These are phyloP conservation scores for Debaryomyces maramus DNA, from an alignment of 805 yeast genomes.

Conservation along the genomic window DNA sequence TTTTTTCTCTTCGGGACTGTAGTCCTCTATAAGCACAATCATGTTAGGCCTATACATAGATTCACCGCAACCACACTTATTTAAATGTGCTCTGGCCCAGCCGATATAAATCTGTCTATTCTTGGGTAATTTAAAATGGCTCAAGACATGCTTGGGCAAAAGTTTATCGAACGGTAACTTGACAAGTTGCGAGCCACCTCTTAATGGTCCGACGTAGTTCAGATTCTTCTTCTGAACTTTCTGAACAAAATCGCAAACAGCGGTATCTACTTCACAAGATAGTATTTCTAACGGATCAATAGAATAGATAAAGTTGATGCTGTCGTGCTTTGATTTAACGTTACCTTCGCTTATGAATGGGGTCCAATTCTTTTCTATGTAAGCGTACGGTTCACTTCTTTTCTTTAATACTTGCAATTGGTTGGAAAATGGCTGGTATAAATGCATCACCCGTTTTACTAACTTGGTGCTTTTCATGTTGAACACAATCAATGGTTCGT, in stretches of 20 bases:
- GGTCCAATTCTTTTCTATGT: conserved; percentile 29
- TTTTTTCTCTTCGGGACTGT: conserved; percentile 12
- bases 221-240: conserved; percentile 15
- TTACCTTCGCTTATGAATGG: conserved; percentile 15
- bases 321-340: conserved; percentile 4
- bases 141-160: conserved; percentile 14
- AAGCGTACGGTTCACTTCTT: conserved; percentile 14
- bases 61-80: conserved; percentile 24
- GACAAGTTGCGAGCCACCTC: conserved; percentile 33
- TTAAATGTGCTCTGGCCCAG: conserved; percentile 24
- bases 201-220: conserved; percentile 23
- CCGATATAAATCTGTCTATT: conserved; percentile 23
- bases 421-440: conserved; percentile 14
- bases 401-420: conserved; percentile 14
- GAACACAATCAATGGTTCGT: conserved; percentile 29
- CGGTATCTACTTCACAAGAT: conserved; percentile 27
- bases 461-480: conserved; percentile 15
- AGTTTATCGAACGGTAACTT: conserved; percentile 16
- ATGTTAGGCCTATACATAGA: conserved; percentile 25
- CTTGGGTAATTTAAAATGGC: conserved; percentile 13
- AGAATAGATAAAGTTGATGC: conserved; percentile 24
- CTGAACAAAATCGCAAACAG: conserved; percentile 27
- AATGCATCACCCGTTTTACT: conserved; percentile 11
- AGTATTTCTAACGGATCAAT: conserved; percentile 29
- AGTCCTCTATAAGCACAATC: conserved; percentile 26